Percentiles rank a stretch among this genome's conserved stretches.
Conservation (phyloP, 768 basidiomycete species). For the Termitomyces bulborhizus region DNA sequence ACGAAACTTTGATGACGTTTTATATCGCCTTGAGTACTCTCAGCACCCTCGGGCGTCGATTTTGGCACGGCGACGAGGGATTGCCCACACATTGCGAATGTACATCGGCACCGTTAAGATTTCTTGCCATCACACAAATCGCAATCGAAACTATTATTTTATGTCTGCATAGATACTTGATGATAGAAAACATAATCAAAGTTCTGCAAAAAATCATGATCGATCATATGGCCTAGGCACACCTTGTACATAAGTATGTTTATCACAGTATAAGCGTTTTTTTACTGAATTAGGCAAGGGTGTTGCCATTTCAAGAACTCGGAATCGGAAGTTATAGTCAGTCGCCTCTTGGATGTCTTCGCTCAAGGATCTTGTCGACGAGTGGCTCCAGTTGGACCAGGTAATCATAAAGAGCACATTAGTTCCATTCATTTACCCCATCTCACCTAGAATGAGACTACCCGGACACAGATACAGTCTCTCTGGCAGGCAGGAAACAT, state of each 20-base stretch:
- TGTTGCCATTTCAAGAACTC: neutral
- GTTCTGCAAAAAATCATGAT: neutral
- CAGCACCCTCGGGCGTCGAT: neutral
- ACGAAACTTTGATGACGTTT: conserved; percentile 15
- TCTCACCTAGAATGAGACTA: conserved; percentile 38
- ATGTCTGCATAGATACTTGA: conserved; percentile 11
- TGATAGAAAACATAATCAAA: conserved; percentile 4
- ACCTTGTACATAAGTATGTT: no score
- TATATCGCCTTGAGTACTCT: neutral
- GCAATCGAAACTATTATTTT: conserved; percentile 1
- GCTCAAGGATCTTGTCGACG: conserved; percentile 32
- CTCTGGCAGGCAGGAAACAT: conserved; percentile 37
- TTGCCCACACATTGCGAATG: neutral
- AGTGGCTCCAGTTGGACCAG: conserved; percentile 33
- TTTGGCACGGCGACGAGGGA: neutral
- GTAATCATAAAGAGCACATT: conserved; percentile 11
- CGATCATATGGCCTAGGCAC: neutral
- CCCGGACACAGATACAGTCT: conserved; percentile 40
- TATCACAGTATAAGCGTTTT: no score
- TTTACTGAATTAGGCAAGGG: neutral
- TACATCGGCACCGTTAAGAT: neutral
- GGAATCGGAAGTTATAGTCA: neutral
- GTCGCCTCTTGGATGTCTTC: conserved; percentile 9
- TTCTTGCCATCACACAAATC: neutral
- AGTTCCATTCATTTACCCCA: neutral